A percentile compares a stretch with the other conserved stretches of the same genome.
Evolutionary conservation across 2,329 filamentous ascomycete species (phyloP).

Genomic region (Leptographium procerum): DNA sequence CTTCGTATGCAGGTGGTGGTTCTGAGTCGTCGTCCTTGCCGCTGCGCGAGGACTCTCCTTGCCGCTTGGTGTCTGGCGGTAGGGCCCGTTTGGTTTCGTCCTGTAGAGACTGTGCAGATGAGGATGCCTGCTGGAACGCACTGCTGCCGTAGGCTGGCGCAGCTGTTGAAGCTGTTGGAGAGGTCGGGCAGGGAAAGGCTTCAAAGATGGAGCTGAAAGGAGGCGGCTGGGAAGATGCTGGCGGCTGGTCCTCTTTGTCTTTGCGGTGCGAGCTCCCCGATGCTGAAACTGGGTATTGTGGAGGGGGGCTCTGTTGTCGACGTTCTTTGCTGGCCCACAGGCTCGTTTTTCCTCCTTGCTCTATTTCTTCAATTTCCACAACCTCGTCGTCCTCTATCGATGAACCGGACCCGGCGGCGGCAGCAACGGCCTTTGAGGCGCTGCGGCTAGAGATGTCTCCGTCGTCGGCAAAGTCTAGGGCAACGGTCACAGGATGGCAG

Average conservation of each 20-base stretch:
- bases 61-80: not conserved
- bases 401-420: conserved; percentile 8
- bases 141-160: not conserved
- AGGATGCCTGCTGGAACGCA: conserved; percentile 41
- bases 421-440: conserved; percentile 1
- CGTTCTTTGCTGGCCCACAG: not conserved
- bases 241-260: not conserved
- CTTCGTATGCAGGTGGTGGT: conserved; percentile 90
- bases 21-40: conserved; percentile 71
- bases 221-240: conserved; percentile 26
- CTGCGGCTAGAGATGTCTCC: not conserved
- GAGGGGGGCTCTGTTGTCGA: conserved; percentile 23
- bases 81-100: conserved; percentile 45
- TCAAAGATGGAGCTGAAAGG: conserved; percentile 50
- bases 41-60: conserved; percentile 43
- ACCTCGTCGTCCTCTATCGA: conserved; percentile 19
- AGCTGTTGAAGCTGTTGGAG: not conserved
- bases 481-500: not conserved
- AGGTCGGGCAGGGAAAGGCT: not conserved
- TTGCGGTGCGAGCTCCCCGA: conserved; percentile 28
- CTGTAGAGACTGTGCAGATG: conserved; percentile 24
- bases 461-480: not conserved
- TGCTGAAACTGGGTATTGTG: conserved; percentile 47
- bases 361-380: conserved; percentile 8
- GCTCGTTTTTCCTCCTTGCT: conserved; percentile 16